Conservation (phyloP, 768 basidiomycete species). For the Obba rivulosa region DNA sequence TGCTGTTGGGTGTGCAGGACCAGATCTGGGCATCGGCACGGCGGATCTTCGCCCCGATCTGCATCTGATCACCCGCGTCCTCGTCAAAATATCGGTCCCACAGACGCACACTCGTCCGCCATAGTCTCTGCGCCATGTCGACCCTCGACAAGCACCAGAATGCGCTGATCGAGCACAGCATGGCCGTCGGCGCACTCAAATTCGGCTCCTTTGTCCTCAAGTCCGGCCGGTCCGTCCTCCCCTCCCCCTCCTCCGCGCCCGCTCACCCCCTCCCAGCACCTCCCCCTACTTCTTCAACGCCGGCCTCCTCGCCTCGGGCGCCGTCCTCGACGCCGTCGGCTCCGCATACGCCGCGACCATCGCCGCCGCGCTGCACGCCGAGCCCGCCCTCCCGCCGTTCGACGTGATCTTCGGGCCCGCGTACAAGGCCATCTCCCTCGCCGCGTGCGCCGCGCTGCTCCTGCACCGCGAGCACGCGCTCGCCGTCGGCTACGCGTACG, state of each 20-base stretch:
- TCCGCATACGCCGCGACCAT: conserved; percentile 83
- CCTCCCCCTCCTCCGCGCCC: conserved; percentile 1
- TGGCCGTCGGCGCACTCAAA: conserved; percentile 69
- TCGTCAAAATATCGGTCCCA: no score
- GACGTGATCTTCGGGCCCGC: conserved; percentile 95
- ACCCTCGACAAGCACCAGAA: conserved; percentile 47
- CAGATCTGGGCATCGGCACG: no score
- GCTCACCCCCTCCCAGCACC: conserved; percentile 36
- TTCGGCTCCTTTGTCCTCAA: conserved; percentile 94
- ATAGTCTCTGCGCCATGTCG: conserved; percentile 14
- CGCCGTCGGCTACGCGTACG: conserved; percentile 81
- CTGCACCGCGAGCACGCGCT: conserved; percentile 61
- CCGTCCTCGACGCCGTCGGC: conserved; percentile 71
- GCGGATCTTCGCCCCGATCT: no score
- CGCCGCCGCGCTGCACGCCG: conserved; percentile 39
- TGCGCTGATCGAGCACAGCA: conserved; percentile 63
- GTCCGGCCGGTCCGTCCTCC: conserved; percentile 74
- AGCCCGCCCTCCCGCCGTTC: conserved; percentile 37
- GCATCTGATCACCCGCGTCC: no score
- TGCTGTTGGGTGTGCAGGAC: not conserved
- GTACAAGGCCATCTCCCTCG: conserved; percentile 95
- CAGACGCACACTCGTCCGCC: no score
- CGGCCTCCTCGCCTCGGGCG: conserved; percentile 78
- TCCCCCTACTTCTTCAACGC: conserved; percentile 99
- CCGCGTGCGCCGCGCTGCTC: conserved; percentile 74